Evolutionary conservation across 1,139 yeast genomes (phyloP).

Genomic region (Kodamaea fungicola): DNA sequence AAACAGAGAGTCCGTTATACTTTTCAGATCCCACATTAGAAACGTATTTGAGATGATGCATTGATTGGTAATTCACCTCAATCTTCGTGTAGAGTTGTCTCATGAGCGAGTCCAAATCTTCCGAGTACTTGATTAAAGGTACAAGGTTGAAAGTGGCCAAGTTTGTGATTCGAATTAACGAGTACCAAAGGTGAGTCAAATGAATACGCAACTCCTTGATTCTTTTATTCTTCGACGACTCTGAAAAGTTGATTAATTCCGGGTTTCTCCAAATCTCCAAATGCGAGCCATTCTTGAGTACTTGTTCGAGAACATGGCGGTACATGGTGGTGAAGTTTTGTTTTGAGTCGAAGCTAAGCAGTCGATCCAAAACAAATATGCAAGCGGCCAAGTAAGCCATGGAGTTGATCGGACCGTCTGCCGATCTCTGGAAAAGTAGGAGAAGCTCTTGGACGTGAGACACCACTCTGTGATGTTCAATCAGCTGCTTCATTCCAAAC

Average conservation of each 20-base stretch:
- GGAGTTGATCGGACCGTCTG: conserved; percentile 18
- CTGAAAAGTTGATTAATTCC: conserved; percentile 20
- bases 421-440: conserved; percentile 1
- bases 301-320: conserved; percentile 14
- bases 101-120: conserved; percentile 20
- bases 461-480: neutral
- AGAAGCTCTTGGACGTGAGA: conserved; percentile 2
- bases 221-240: conserved; percentile 10
- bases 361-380: conserved; percentile 23
- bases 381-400: conserved; percentile 23
- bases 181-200: conserved; percentile 36
- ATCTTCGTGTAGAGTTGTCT: conserved; percentile 20
- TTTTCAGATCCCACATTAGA: conserved; percentile 16
- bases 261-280: conserved; percentile 34
- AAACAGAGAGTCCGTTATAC: conserved; percentile 17
- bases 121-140: conserved; percentile 21
- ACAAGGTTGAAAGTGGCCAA: conserved; percentile 27
- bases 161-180: conserved; percentile 32
- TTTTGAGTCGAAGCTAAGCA: conserved; percentile 8
- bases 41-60: conserved; percentile 26
- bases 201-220: conserved; percentile 27
- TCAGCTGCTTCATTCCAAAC: neutral
- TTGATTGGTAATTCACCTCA: conserved; percentile 23
- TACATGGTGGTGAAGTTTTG: conserved; percentile 17
- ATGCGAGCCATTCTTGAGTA: conserved; percentile 13